These are phyloP conservation scores for Trichosporon sp. DNA, from an alignment of 1,284 basidiomycete species.

Conservation along the genomic window DNA sequence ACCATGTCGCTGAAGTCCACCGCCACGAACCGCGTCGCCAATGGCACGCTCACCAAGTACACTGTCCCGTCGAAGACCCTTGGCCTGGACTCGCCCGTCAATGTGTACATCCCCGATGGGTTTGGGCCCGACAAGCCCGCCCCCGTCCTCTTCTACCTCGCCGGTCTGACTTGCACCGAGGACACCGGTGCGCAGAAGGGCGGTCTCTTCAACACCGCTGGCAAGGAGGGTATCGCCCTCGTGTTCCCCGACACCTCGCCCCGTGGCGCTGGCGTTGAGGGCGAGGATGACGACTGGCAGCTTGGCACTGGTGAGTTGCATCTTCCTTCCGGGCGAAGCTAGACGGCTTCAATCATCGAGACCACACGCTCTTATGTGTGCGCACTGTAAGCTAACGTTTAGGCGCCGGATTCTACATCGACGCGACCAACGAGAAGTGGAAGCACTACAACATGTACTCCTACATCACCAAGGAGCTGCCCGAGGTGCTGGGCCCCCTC, in stretches of 20 bases:
- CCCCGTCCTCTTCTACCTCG: constrained; percentile 82
- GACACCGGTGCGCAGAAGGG: constrained; percentile 94
- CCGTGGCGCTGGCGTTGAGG: constrained; percentile 81
- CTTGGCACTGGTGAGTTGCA: constrained; percentile 65
- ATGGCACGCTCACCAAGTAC: constrained; percentile 77
- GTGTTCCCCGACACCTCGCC: constrained; percentile 97
- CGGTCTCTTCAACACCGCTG: constrained; percentile 72
- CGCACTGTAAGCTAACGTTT: background rate
- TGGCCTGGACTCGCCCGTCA: constrained; percentile 77
- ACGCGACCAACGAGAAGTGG: constrained; percentile 76
- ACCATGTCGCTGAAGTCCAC: constrained; percentile 59
- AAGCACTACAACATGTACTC: constrained; percentile 89
- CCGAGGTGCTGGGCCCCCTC: constrained; percentile 66
- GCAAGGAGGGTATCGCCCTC: constrained; percentile 77
- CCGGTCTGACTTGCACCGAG: constrained; percentile 92
- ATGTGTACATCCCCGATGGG: constrained; percentile 77
- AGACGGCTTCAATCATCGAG: too few species aligned
- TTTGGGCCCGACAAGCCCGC: constrained; percentile 58
- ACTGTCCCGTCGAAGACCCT: constrained; percentile 74
- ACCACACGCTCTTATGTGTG: too few species aligned
- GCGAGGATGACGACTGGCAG: constrained; percentile 85
- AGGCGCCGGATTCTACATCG: constrained; percentile 90
- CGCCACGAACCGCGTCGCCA: constrained; percentile 73
- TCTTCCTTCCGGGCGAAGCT: constrained; percentile 24
- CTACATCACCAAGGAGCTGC: constrained; percentile 75